A percentile compares a stretch with the other conserved stretches of the same genome.
Evolutionary conservation across 2,329 filamentous ascomycete species (phyloP).

Genomic region (Penicillium sp.): DNA sequence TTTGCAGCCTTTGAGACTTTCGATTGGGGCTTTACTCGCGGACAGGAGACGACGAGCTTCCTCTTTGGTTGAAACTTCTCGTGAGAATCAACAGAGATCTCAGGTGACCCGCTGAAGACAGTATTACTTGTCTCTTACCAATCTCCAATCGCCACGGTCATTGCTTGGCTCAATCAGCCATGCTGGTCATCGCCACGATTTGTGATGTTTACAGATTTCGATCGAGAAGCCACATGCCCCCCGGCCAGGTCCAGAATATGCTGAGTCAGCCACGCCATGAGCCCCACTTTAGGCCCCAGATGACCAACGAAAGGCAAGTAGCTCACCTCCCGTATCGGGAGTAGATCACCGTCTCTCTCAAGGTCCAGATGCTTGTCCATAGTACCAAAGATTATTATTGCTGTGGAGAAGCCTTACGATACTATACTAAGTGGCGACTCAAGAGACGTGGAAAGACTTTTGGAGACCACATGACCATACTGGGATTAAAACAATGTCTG

Average conservation of each 20-base stretch:
- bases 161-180: neutral
- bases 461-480: neutral
- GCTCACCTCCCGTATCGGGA: no score
- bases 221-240: neutral
- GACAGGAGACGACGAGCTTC: neutral
- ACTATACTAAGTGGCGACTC: no score
- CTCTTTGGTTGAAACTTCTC: neutral
- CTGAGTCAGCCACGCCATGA: constrained; percentile 2
- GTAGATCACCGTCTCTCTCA: no score
- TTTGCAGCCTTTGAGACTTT: no score
- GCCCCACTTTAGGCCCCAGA: no score
- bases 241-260: neutral
- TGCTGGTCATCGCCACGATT: neutral
- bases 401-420: no score
- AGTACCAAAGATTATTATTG: no score
- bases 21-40: neutral
- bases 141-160: no score
- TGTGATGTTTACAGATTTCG: constrained; percentile 7
- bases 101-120: neutral
- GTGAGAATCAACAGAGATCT: neutral
- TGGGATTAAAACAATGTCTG: neutral
- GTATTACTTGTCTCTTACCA: no score
- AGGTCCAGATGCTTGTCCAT: no score
- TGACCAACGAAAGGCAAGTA: no score
- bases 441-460: no score